These are phyloP conservation scores for Letharia lupina DNA, from an alignment of 495 filamentous ascomycete species.

Conservation along the genomic window DNA sequence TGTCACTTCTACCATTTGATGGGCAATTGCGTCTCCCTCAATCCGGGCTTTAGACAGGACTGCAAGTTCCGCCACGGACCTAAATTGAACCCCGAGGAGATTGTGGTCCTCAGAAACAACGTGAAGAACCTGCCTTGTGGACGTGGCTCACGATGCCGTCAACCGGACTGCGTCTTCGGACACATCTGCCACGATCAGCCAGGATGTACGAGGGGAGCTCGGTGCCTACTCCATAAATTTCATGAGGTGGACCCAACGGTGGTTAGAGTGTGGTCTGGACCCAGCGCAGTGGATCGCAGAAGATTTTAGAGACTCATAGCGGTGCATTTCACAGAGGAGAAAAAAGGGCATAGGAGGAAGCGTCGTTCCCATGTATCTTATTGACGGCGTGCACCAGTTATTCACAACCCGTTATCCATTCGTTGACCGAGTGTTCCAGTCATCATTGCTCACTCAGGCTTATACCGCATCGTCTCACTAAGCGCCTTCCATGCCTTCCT, in stretches of 20 bases:
- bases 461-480: slow-evolving; percentile 15
- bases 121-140: neutral
- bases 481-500: slow-evolving; percentile 17
- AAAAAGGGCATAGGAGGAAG: neutral
- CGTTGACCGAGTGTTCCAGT: slow-evolving; percentile 1
- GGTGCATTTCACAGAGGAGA: neutral
- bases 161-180: slow-evolving; percentile 1
- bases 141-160: slow-evolving; percentile 5
- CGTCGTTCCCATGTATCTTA: neutral
- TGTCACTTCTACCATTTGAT: slow-evolving; percentile 34
- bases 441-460: neutral
- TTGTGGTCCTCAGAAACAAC: neutral
- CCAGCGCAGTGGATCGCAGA: neutral
- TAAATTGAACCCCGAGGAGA: neutral
- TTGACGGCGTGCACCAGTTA: neutral
- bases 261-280: too few species aligned
- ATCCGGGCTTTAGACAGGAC: too few species aligned
- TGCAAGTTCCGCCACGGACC: slow-evolving; percentile 10
- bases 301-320: neutral
- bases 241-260: too few species aligned
- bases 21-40: neutral
- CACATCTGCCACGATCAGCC: slow-evolving; percentile 8
- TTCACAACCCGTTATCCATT: neutral
- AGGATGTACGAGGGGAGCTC: neutral
- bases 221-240: neutral